Evolutionary conservation across 768 basidiomycete species (phyloP).

Genomic region (Lactifluus rugatus): DNA sequence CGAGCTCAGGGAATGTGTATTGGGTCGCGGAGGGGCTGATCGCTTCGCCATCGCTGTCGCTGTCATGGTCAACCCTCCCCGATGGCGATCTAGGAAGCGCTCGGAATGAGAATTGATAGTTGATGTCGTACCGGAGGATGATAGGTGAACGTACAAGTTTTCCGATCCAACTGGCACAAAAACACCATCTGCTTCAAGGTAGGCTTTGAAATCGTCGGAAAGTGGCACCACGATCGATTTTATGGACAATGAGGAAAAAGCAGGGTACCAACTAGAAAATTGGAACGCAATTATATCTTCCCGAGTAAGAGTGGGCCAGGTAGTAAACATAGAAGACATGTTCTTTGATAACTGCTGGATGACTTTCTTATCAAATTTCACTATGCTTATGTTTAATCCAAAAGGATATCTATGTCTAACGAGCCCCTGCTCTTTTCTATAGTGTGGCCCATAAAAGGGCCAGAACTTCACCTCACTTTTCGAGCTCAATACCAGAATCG

Average conservation of each 20-base stretch:
- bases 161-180: conserved; percentile 77
- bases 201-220: conserved; percentile 50
- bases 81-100: conserved; percentile 33
- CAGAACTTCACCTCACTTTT: conserved; percentile 20
- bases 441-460: neutral
- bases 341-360: too few relatives aligned
- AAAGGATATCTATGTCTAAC: neutral
- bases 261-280: conserved; percentile 79
- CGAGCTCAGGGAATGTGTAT: conserved; percentile 78
- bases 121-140: too few relatives aligned
- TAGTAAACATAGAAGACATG: neutral
- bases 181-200: conserved; percentile 78
- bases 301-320: conserved; percentile 46
- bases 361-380: too few relatives aligned
- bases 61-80: conserved; percentile 34
- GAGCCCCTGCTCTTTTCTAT: conserved; percentile 15
- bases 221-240: conserved; percentile 72
- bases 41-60: conserved; percentile 34
- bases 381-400: too few relatives aligned
- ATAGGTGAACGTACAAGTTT: conserved; percentile 43
- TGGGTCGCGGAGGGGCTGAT: conserved; percentile 17
- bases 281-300: conserved; percentile 62
- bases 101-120: neutral
- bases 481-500: conserved; percentile 61
- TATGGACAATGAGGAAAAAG: conserved; percentile 51